Conservation (phyloP, 2,329 filamentous ascomycete genomes). For the Aspergillus candidus region DNA sequence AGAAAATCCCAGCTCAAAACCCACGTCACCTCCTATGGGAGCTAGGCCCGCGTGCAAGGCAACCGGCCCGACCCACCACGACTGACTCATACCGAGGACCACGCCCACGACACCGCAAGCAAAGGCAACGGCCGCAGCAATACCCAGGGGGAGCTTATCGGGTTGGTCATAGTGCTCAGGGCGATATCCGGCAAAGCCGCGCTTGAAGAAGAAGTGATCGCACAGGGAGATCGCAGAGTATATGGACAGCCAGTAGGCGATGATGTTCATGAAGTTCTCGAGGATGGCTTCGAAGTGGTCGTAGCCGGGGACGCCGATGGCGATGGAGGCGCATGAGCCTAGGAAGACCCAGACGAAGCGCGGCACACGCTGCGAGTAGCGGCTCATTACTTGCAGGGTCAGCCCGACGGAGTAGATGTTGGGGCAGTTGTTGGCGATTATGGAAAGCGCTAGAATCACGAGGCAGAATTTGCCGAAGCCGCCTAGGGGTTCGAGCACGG, state of each 20-base stretch:
- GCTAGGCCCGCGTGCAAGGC: slow-evolving; percentile 52
- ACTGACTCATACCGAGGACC: slow-evolving; percentile 63
- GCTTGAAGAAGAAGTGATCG: slow-evolving; percentile 64
- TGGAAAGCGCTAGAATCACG: slow-evolving; percentile 59
- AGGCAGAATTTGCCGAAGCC: slow-evolving; percentile 68
- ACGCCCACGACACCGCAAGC: slow-evolving; percentile 59
- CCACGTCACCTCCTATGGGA: slow-evolving; percentile 49
- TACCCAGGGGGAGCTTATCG: slow-evolving; percentile 54
- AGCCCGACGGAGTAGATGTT: slow-evolving; percentile 67
- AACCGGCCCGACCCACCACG: slow-evolving; percentile 64
- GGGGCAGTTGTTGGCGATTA: slow-evolving; percentile 65
- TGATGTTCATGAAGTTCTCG: slow-evolving; percentile 64
- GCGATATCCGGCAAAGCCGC: slow-evolving; percentile 56
- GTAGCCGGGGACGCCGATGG: slow-evolving; percentile 65
- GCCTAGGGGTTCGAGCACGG: slow-evolving; percentile 59
- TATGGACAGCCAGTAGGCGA: slow-evolving; percentile 68
- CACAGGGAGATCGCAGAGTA: slow-evolving; percentile 61
- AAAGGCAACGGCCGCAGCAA: slow-evolving; percentile 60
- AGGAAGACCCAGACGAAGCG: slow-evolving; percentile 63
- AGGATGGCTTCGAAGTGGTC: slow-evolving; percentile 58
- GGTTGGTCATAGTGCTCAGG: slow-evolving; percentile 54
- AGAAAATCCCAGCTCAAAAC: slow-evolving; percentile 60
- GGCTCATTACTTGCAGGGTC: slow-evolving; percentile 59
- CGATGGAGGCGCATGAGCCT: slow-evolving; percentile 59
- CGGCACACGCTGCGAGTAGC: slow-evolving; percentile 55